Percentiles rank a stretch among this genome's conserved stretches.
Conservation (phyloP, 257 asterid species). For the Cynanchum wilfordii region DNA sequence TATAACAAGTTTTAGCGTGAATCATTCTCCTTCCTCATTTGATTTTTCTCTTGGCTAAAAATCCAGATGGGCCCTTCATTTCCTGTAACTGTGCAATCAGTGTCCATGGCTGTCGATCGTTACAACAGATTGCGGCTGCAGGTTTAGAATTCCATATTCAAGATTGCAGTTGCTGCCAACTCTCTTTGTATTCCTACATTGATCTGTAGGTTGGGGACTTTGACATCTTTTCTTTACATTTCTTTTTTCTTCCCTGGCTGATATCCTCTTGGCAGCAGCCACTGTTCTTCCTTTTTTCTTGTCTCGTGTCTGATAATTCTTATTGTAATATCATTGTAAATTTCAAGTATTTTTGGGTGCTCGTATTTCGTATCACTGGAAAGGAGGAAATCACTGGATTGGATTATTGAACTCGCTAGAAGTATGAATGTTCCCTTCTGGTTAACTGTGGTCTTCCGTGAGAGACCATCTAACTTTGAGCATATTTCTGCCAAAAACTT, state of each 20-base stretch:
- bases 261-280: not conserved
- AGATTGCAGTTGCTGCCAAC: constrained; percentile 31
- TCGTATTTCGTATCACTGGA: not conserved
- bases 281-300: not conserved
- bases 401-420: too few species aligned
- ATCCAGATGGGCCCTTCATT: constrained; percentile 88
- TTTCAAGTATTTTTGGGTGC: not conserved
- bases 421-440: too few species aligned
- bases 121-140: constrained; percentile 41
- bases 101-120: constrained; percentile 82
- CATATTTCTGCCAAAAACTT: too few species aligned
- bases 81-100: constrained; percentile 69
- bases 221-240: not conserved
- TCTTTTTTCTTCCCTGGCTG: not conserved
- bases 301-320: not conserved
- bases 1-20: not conserved
- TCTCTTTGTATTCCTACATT: not conserved
- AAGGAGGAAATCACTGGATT: too few species aligned
- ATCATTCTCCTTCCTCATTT: not conserved
- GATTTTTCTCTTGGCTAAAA: constrained; percentile 8
- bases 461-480: too few species aligned
- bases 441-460: too few species aligned
- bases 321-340: not conserved
- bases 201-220: not conserved
- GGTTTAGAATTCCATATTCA: constrained; percentile 21